Evolutionary conservation across 2,329 filamentous ascomycete genomes (phyloP), one percentile per base, ranked within the genome.

Genomic region (Penicillium sp.): DNA sequence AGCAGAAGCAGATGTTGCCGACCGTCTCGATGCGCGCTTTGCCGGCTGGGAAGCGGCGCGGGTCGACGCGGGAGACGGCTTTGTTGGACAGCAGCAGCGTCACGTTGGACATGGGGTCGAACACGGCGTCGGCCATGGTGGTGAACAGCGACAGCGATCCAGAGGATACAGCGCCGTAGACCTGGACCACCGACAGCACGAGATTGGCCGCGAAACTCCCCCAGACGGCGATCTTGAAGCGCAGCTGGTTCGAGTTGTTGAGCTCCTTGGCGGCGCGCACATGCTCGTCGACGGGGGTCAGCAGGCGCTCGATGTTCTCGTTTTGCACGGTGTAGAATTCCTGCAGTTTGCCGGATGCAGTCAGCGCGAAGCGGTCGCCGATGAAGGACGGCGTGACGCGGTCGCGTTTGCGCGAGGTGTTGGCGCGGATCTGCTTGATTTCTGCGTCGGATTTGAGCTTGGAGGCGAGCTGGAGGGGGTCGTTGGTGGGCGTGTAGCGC

Each of bases 131-230:
- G 16, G 92, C 93, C 89, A 96, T 96, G 61, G 93, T 99, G 16
- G 94, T 97, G 77, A 97, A 97, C 47, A 99, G 85, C 5, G 93
- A 96, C 35, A 97, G 82, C n/a, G 91, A 97, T 47, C 88, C 86
- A 0, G 92, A 96, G 0, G 89, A 84, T 47, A 90, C 83, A 60
- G 94, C 94, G 45, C 88, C 94, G 70, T 95, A 99, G 38, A 97
- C 78, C 74, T 99, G 94, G 18, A 99, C 80, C 3, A 81, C 80
- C 0, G 92, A 85, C 5, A 99, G 81, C 26, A 89, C 60, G 56
- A 97, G 72, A 66, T 97, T 97, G 58, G 92, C 93, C 1, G 77
- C 83, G 64, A 97, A 90, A 38, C 78, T 84, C 23, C 84, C 85
- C 55, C 82, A 79, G 48, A 88, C 83, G 5, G 85, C 85, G 59